A percentile compares a stretch with the other conserved stretches of the same genome.
phyloP scores from a whole-genome alignment of 2,329 filamentous ascomycete species.

The Chrysoporthe deuterocubensis region DNA sequence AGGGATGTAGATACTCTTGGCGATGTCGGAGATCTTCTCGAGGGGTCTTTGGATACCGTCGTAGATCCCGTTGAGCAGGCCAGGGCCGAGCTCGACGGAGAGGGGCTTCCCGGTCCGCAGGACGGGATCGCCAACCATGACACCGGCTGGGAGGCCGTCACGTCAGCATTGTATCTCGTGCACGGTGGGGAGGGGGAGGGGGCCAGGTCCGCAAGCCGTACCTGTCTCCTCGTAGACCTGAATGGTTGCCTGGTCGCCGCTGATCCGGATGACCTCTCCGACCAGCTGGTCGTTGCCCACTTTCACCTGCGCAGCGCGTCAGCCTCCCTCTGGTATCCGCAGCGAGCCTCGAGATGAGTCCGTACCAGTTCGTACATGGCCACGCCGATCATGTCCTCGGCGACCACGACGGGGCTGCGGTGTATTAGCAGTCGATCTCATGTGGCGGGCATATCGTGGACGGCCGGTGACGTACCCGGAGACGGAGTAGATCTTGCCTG shows the following conservation, averaged over 20 bases:
- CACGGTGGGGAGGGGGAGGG: neutral
- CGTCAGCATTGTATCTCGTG: constrained; percentile 27
- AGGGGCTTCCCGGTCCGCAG: constrained; percentile 89
- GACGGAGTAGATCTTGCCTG: constrained; percentile 66
- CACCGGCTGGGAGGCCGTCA: constrained; percentile 69
- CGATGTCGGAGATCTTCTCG: constrained; percentile 75
- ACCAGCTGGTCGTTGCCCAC: constrained; percentile 91
- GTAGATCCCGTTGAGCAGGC: constrained; percentile 98
- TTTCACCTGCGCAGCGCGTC: constrained; percentile 64
- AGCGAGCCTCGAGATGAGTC: neutral
- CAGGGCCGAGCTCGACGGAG: constrained; percentile 95
- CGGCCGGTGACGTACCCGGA: constrained; percentile 58
- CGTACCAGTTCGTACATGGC: constrained; percentile 98
- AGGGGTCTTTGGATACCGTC: constrained; percentile 98
- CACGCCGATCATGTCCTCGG: constrained; percentile 98
- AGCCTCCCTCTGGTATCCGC: neutral
- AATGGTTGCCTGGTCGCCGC: constrained; percentile 91
- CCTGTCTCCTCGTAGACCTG: constrained; percentile 99
- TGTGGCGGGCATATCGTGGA: constrained; percentile 21
- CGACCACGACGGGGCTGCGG: constrained; percentile 84
- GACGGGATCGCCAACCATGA: constrained; percentile 95
- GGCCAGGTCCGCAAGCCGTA: constrained; percentile 46
- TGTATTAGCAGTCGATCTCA: constrained; percentile 38
- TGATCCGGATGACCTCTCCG: constrained; percentile 98
- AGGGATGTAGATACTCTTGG: constrained; percentile 95